phyloP scores from a whole-genome alignment of 345 rosid species.

The Melaleuca alternifolia region DNA sequence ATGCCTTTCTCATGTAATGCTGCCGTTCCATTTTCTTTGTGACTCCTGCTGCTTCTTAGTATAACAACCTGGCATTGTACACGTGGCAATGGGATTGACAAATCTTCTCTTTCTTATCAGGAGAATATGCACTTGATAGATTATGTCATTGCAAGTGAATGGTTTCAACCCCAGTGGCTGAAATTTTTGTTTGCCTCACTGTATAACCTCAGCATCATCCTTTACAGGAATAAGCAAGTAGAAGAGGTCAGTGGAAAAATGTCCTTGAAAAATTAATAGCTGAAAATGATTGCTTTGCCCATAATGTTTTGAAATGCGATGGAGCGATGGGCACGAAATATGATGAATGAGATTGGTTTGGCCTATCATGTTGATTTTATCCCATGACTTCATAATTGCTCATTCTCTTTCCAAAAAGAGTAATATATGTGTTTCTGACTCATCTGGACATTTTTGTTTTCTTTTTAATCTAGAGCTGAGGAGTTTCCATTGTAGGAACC shows the following conservation, averaged over 20 bases:
- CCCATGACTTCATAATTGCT: not conserved
- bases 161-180: conserved; percentile 61
- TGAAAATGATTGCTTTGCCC: not conserved
- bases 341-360: not conserved
- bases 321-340: not conserved
- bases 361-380: not conserved
- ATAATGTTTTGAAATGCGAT: not conserved
- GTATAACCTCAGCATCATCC: conserved; percentile 50
- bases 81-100: conserved; percentile 1
- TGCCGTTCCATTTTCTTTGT: not conserved
- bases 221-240: conserved; percentile 54
- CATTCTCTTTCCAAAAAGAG: not conserved
- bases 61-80: conserved; percentile 1
- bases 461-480: not conserved
- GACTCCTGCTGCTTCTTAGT: not conserved
- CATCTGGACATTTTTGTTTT: not conserved
- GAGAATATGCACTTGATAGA: conserved; percentile 31
- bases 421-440: not conserved
- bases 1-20: conserved; percentile 1
- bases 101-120: conserved; percentile 38
- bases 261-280: not conserved
- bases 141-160: conserved; percentile 40
- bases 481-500: not conserved
- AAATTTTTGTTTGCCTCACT: conserved; percentile 48
- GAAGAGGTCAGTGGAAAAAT: conserved; percentile 42